These are phyloP conservation scores for Hemisphaericaspora lyxosophila DNA, from an alignment of 1,139 yeast species.

Conservation along the genomic window DNA sequence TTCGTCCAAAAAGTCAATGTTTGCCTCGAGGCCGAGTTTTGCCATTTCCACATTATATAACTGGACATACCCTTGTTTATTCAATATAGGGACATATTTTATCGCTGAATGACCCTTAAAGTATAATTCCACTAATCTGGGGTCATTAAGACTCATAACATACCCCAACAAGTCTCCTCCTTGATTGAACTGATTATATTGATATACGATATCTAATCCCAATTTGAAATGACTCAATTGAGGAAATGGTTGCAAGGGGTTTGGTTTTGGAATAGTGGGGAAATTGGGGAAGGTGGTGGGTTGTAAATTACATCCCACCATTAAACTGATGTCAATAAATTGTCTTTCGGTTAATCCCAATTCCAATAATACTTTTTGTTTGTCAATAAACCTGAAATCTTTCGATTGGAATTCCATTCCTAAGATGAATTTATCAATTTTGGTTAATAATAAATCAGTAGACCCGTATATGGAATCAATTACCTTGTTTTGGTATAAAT, in stretches of 20 bases:
- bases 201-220: slow-evolving; percentile 45
- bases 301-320: slow-evolving; percentile 78
- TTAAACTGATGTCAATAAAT: slow-evolving; percentile 70
- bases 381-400: slow-evolving; percentile 68
- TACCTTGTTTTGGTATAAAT: slow-evolving; percentile 53
- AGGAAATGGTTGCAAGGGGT: slow-evolving; percentile 43
- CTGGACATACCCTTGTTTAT: slow-evolving; percentile 66
- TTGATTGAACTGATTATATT: slow-evolving; percentile 30
- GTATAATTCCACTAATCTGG: slow-evolving; percentile 36
- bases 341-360: slow-evolving; percentile 61
- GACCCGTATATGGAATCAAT: slow-evolving; percentile 85
- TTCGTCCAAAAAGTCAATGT: slow-evolving; percentile 19
- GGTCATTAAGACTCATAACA: slow-evolving; percentile 39
- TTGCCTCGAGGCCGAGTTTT: slow-evolving; percentile 29
- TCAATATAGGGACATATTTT: slow-evolving; percentile 65
- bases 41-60: slow-evolving; percentile 46
- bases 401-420: slow-evolving; percentile 67
- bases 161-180: slow-evolving; percentile 37
- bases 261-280: slow-evolving; percentile 52
- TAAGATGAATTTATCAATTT: slow-evolving; percentile 68
- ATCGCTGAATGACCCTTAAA: slow-evolving; percentile 42
- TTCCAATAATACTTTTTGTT: slow-evolving; percentile 57
- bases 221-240: slow-evolving; percentile 45
- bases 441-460: slow-evolving; percentile 68
- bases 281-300: slow-evolving; percentile 60